phyloP scores from a whole-genome alignment of 2,329 filamentous ascomycete species.

The Talaromyces sp. region DNA sequence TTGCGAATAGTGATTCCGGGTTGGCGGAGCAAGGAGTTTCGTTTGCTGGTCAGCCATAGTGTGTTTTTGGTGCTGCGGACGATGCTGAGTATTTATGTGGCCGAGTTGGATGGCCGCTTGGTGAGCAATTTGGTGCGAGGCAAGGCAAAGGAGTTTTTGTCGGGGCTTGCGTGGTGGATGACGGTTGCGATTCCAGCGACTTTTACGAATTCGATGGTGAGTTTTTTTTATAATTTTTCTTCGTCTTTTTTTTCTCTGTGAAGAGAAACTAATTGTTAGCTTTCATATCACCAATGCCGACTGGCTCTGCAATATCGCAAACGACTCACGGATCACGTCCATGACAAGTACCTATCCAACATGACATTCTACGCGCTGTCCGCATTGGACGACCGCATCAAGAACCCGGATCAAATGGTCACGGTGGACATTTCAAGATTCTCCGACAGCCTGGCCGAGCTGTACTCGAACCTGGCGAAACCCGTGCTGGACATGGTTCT shows the following conservation, averaged over 20 bases:
- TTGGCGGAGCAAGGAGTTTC: constrained; percentile 80
- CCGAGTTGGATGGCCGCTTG: constrained; percentile 87
- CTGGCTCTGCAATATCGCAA: constrained; percentile 89
- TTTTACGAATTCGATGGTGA: constrained; percentile 97
- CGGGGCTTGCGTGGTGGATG: constrained; percentile 97
- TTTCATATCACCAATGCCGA: constrained; percentile 95
- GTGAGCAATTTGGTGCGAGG: constrained; percentile 91
- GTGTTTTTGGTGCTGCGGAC: constrained; percentile 88
- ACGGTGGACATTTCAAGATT: constrained; percentile 96
- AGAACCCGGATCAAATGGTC: constrained; percentile 96
- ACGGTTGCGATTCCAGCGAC: constrained; percentile 90
- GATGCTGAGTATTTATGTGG: constrained; percentile 89
- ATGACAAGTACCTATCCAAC: constrained; percentile 92
- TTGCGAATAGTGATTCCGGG: constrained; percentile 85
- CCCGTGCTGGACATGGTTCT: constrained; percentile 92
- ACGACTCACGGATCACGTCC: constrained; percentile 86
- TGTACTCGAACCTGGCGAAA: constrained; percentile 96
- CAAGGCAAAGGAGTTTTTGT: constrained; percentile 82
- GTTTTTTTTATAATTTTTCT: constrained; percentile 19
- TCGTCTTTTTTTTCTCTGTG: not conserved
- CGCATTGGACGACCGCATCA: constrained; percentile 92
- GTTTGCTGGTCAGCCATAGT: constrained; percentile 82
- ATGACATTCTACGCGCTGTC: constrained; percentile 98
- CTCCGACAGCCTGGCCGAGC: constrained; percentile 86
- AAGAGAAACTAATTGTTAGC: constrained; percentile 45